phyloP scores from a whole-genome alignment of 2,329 filamentous ascomycete species.

The Ophiostoma fasciatum region DNA sequence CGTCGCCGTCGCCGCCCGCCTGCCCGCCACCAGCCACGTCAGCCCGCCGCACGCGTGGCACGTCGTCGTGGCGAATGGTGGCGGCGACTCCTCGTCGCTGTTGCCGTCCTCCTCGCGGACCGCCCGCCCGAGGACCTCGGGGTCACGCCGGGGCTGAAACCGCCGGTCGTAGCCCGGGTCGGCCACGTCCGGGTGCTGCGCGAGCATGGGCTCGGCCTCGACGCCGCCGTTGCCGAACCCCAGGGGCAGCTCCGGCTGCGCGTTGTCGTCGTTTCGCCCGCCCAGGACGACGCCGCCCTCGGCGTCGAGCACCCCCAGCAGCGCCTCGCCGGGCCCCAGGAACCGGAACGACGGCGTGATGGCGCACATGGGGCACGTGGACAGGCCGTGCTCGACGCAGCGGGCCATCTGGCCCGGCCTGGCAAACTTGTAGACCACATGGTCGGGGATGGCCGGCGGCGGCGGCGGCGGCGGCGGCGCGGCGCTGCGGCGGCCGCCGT shows the following conservation, averaged over 20 bases:
- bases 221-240: background rate
- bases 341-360: slow-evolving; percentile 5
- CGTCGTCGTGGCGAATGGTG: background rate
- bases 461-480: no score
- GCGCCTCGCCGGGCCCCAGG: slow-evolving; percentile 3
- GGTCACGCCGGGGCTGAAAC: slow-evolving; percentile 3
- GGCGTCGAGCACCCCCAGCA: background rate
- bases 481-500: no score
- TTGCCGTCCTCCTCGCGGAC: background rate
- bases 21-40: slow-evolving; percentile 3
- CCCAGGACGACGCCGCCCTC: no score
- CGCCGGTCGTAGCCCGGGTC: background rate
- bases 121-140: slow-evolving; percentile 1
- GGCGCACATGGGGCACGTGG: slow-evolving; percentile 7
- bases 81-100: background rate
- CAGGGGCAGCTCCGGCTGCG: no score
- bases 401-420: background rate
- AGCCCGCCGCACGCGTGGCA: slow-evolving; percentile 2
- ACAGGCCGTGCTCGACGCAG: slow-evolving; percentile 3
- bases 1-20: background rate
- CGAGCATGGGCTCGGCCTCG: no score
- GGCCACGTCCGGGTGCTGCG: slow-evolving; percentile 7
- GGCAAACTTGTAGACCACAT: slow-evolving; percentile 6
- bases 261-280: no score
- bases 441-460: slow-evolving; percentile 2